Evolutionary conservation across 441 rosid species (phyloP), one percentile per base, ranked within the genome.

Genomic region (Breynia disticha): DNA sequence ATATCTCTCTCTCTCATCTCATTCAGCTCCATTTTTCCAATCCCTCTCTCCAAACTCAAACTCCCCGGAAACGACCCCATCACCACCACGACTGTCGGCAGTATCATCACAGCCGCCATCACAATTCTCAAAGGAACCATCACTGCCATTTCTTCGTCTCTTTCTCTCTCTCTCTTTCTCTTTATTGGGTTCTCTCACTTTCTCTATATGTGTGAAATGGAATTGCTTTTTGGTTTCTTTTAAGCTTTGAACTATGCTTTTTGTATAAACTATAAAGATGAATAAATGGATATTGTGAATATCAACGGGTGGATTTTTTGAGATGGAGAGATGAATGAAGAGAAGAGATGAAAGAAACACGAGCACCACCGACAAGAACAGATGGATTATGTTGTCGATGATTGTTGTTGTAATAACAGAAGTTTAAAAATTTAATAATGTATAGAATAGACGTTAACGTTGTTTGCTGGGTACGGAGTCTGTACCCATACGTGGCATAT

Each of bases 1-100:
- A 73, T 66, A 38, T 93, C 99, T 63, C 82, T 78, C 19, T 73
- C 82, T 57, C 62, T 76, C 18, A 86, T 87, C 57, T 77, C 76
- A 50, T 72, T 66, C 52, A 93, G 55, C 64, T 79, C 88, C 45
- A 78, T 52, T 61, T 50, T 63, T 41, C 67, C 77, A 71, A 86
- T 63, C 37, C 72, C 82, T 56, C 98, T 75, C 72, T 88, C 95
- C 17, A 91, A 75, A 58, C 57, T 66, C 57, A 91, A 57, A 7
- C 71, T 66, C 60, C 71, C 68, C 43, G 93, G 90, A 5, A 79
- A 76, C 28, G 72, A 78, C 49, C 72, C 37, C 45, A 56, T n/a
- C 8, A 66, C 74, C 48, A 3, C 48, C 53, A n/a, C n/a, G n/a
- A 47, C 59, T 55, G 32, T 64, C 54, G 47, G 52, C 17, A 70